Percentiles rank a stretch among this genome's conserved stretches.
phyloP scores from a whole-genome alignment of 116 monocot genomes.

The Phalaenopsis hybrid region DNA sequence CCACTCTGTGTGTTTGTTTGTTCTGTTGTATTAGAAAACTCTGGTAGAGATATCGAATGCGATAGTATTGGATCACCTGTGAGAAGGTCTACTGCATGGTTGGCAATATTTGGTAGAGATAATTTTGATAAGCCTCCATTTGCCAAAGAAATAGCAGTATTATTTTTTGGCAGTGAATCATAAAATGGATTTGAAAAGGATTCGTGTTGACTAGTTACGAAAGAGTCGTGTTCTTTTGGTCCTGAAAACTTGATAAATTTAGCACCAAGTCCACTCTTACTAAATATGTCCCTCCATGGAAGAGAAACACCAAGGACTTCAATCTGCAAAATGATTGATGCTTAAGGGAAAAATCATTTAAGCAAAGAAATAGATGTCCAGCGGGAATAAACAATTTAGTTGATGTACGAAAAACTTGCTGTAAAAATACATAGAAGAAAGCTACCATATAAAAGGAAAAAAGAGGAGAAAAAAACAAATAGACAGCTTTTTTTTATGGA shows the following conservation, averaged over 20 bases:
- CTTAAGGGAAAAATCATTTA: constrained; percentile 4
- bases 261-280: constrained; percentile 16
- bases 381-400: not conserved
- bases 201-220: constrained; percentile 14
- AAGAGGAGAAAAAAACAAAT: not conserved
- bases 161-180: constrained; percentile 11
- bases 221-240: not conserved
- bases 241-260: constrained; percentile 39
- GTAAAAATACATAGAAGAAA: not conserved
- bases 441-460: not conserved
- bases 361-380: not conserved
- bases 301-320: constrained; percentile 77
- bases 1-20: constrained; percentile 16
- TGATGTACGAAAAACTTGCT: not conserved
- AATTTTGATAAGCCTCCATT: constrained; percentile 12
- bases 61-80: constrained; percentile 45
- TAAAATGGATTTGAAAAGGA: constrained; percentile 26
- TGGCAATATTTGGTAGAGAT: constrained; percentile 26
- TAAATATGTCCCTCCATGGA: constrained; percentile 59
- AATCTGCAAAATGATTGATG: constrained; percentile 40
- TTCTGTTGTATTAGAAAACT: constrained; percentile 21
- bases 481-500: not conserved
- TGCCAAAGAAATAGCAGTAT: constrained; percentile 15
- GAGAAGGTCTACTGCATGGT: constrained; percentile 52
- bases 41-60: constrained; percentile 22